Base-by-base conservation (phyloP, 1,139 yeast genomes). In the Chernovozyma aurita region DNA sequence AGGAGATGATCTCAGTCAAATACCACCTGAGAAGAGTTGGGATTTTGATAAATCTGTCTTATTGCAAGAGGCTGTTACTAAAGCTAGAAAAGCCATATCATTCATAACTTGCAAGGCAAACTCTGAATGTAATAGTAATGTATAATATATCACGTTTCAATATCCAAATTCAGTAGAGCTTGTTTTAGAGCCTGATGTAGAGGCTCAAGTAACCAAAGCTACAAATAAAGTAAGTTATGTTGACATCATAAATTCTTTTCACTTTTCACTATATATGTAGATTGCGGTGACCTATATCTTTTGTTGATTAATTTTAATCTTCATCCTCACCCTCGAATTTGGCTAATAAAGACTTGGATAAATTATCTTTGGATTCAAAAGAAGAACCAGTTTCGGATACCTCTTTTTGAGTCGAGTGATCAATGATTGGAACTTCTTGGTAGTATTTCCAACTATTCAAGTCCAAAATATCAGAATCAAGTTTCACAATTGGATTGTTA, bases 41-140 rank as follows among this genome's bases (percentile, higher is more conserved):
- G 72, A 73, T 24, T 61, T 61, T 18, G 66, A 64, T 9, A 76
- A 78, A 45, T 70, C 68, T 29, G 60, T 56, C 26, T 50, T 50
- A 21, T 56, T 80, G 18, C 46, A 53, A 15, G 52, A 53, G 21
- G 76, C 76, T 0, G 64, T 77, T 3, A 55, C 53, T 1, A 47
- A 49, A 3, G 85, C 86, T 1, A 62, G 85, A 47, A 68, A 71
- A 32, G 78, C 86, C 2, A 57, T 82, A 4, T 63, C 78, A 4
- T 75, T 82, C 45, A 47, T 80, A 24, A 58, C n/a, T n/a, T n/a
- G n/a, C n/a, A 64, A 15, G 49, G 78, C 31, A 77, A 75, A 42
- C n/a, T n/a, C n/a, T n/a, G n/a, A n/a, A n/a, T n/a, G n/a, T n/a
- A n/a, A n/a, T n/a, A n/a, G n/a, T n/a, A n/a, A n/a, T n/a, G n/a